phyloP scores from a whole-genome alignment of 116 monocot species.

The Posidonia oceanica region DNA sequence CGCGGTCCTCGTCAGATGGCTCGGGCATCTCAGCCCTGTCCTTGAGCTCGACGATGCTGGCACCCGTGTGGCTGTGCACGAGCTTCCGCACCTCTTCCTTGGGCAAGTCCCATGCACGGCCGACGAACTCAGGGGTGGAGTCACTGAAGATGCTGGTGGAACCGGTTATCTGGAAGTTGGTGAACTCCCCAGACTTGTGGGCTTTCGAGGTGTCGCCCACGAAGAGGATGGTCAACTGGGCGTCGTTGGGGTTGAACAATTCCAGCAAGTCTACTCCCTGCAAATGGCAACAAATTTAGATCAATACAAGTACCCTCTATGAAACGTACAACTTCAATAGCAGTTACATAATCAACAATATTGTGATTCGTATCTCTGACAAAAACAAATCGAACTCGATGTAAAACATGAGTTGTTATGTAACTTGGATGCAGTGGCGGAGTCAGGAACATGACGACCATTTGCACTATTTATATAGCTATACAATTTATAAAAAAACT shows the following conservation, averaged over 20 bases:
- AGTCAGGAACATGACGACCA: too few species aligned
- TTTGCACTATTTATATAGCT: too few species aligned
- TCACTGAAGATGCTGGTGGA: slow-evolving; percentile 71
- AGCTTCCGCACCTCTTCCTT: slow-evolving; percentile 35
- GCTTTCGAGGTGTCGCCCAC: slow-evolving; percentile 84
- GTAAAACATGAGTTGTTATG: too few species aligned
- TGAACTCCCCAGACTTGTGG: slow-evolving; percentile 57
- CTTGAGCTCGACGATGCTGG: slow-evolving; percentile 46
- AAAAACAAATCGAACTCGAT: too few species aligned
- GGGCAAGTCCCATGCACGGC: slow-evolving; percentile 63
- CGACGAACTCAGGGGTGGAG: slow-evolving; percentile 64
- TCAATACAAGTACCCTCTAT: too few species aligned
- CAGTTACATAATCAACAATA: too few species aligned
- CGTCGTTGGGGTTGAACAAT: slow-evolving; percentile 50
- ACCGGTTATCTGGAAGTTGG: slow-evolving; percentile 73
- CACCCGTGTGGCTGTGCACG: slow-evolving; percentile 24
- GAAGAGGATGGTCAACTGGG: slow-evolving; percentile 66
- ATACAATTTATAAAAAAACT: too few species aligned
- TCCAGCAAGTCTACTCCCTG: slow-evolving; percentile 56
- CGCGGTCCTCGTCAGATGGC: slow-evolving; percentile 20
- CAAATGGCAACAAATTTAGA: not conserved
- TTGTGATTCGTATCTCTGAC: too few species aligned
- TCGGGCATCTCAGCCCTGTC: slow-evolving; percentile 36
- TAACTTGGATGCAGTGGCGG: too few species aligned
- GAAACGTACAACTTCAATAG: too few species aligned